Percentiles rank a stretch among this genome's conserved stretches.
Evolutionary conservation across 345 rosid genomes (phyloP).

Genomic region (Bretschneidera sinensis): DNA sequence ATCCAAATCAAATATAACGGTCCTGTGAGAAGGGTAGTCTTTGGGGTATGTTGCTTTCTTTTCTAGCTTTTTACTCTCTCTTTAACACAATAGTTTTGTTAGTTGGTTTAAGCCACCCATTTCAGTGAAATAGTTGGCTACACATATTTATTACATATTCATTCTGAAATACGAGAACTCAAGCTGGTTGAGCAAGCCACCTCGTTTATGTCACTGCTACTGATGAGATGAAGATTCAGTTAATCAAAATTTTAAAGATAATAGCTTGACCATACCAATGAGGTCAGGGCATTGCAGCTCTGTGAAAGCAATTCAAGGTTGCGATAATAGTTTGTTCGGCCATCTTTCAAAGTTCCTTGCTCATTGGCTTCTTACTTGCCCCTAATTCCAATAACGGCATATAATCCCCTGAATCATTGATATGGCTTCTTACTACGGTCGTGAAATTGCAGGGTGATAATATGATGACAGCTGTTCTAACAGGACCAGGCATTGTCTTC

Average conservation of each 20-base stretch:
- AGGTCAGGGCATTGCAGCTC: background rate
- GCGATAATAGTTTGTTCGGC: background rate
- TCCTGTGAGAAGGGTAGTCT: constrained; percentile 78
- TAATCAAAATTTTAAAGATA: no score
- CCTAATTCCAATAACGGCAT: no score
- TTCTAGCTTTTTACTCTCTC: background rate
- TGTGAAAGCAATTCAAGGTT: background rate
- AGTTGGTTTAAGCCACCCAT: background rate
- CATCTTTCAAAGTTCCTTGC: background rate
- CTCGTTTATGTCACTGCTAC: no score
- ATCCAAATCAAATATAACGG: constrained; percentile 85
- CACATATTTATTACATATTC: background rate
- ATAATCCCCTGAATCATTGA: background rate
- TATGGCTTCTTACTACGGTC: background rate
- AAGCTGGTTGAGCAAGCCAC: background rate
- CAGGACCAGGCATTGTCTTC: constrained; percentile 98
- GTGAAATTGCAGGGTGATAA: constrained; percentile 73
- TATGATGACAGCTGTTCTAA: constrained; percentile 69
- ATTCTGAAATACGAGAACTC: background rate
- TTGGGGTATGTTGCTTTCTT: constrained; percentile 55
- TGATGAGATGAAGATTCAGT: background rate
- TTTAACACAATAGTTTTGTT: background rate
- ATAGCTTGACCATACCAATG: background rate
- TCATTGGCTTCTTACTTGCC: no score
- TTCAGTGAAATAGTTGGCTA: background rate